Percentiles rank a stretch among this genome's conserved stretches.
Evolutionary conservation across 192 early-diverging fungal genomes (phyloP).

Genomic region (Mortierella hygrophila): DNA sequence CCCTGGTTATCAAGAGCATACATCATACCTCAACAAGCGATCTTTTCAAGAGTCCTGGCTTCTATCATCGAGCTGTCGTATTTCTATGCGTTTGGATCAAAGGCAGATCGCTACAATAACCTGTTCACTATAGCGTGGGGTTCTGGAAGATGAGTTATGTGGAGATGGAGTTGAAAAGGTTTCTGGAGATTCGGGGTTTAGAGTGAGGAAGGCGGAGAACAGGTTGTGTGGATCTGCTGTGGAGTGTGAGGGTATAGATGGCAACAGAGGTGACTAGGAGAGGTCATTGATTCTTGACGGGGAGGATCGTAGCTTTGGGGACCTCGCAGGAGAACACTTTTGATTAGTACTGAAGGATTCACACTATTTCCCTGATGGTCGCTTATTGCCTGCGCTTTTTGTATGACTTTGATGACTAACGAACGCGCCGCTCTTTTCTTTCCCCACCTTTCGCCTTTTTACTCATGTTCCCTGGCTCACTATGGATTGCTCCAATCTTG

Average conservation of each 20-base stretch:
- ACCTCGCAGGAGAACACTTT: slow-evolving; percentile 21
- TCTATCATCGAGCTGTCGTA: slow-evolving; percentile 24
- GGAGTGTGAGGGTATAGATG: not conserved
- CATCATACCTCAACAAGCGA: slow-evolving; percentile 15
- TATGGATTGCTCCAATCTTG: too few relatives aligned
- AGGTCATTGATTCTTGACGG: not conserved
- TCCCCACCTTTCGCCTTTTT: too few relatives aligned
- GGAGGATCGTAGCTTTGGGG: not conserved
- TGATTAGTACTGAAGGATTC: slow-evolving; percentile 23
- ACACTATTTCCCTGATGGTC: not conserved
- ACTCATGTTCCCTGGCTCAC: too few relatives aligned
- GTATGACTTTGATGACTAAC: not conserved
- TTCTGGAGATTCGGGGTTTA: not conserved
- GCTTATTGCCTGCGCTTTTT: not conserved
- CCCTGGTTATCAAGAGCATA: slow-evolving; percentile 20
- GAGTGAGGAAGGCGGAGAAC: not conserved
- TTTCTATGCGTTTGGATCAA: slow-evolving; percentile 22
- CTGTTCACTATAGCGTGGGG: not conserved
- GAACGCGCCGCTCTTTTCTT: not conserved
- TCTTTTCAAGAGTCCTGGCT: slow-evolving; percentile 26
- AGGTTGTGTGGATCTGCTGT: not conserved
- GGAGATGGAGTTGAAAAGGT: not conserved
- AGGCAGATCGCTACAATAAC: slow-evolving; percentile 40
- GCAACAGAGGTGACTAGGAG: not conserved
- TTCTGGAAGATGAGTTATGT: too few relatives aligned